Evolutionary conservation across 768 basidiomycete species (phyloP), one percentile per base, ranked within the genome.

Genomic region (Lyophyllum decastes): DNA sequence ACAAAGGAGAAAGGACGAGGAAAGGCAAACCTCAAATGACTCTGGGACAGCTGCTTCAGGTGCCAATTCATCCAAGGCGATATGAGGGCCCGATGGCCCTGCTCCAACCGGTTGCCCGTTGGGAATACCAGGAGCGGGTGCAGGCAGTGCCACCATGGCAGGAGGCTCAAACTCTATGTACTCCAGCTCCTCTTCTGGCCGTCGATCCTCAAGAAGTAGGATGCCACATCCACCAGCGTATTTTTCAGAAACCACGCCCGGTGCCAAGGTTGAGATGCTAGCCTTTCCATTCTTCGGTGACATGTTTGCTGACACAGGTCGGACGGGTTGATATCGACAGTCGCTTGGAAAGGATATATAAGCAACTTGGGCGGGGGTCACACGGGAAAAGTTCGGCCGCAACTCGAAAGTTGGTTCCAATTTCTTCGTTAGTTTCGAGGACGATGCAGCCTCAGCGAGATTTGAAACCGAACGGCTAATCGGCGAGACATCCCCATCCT

Each of bases 161-260:
- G 75, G 73, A 14, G 80, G 73, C 52, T 78, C 77, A 51, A 83
- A 73, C 55, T 84, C 83, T 55, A 98, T 88, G 68, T 88, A 88
- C 66, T 94, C 90, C 4, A 81, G 83, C 57, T 83, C 83, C 55
- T 89, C 89, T 24, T 81, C 82, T 10, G 92, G 87, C 62, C 78
- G 81, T 46, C 80, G 80, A 72, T 97, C 95, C 35, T 82, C 75
- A 57, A 99, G 72, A 59, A 99, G 82, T 54, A 99, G 68, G 61
- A 98, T 95, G 4, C 95, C 95, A 45, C 92, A 92, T 19, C 93
- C 94, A 35, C 89, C 88, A 35, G 84, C 86, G 63, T 83, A 87
- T 61, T 82, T 84, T 67, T 89, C 85, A 30, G 84, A 78, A 22
- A 72, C 62, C 30, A 70, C 57, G 10, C 70, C 68, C 40, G 61